Evolutionary conservation across 495 filamentous ascomycete species (phyloP).

Genomic region (Hypoxylon subgilvum): DNA sequence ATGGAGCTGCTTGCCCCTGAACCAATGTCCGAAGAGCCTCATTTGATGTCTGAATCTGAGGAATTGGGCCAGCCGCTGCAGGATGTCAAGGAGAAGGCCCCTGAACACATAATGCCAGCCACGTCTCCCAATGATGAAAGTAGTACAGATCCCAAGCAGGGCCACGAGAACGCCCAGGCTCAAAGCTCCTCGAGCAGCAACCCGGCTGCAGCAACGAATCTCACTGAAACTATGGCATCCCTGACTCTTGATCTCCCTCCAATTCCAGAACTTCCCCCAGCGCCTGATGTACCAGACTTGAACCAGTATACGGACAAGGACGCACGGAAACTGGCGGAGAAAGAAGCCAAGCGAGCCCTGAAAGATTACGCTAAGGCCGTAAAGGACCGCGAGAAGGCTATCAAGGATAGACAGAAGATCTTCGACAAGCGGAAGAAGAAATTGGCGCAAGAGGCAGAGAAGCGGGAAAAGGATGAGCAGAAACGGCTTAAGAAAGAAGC

Average conservation of each 20-base stretch:
- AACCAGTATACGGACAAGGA: constrained; percentile 63
- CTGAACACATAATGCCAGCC: background rate
- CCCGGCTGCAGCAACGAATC: constrained; percentile 14
- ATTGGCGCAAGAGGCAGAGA: constrained; percentile 52
- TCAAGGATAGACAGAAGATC: constrained; percentile 64
- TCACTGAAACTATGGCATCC: constrained; percentile 22
- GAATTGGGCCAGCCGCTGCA: background rate
- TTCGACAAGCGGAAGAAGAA: constrained; percentile 62
- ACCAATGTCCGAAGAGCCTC: constrained; percentile 34
- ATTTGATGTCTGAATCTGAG: background rate
- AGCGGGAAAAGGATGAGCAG: constrained; percentile 45
- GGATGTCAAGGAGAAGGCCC: background rate
- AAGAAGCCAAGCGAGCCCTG: constrained; percentile 60
- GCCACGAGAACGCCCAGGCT: background rate
- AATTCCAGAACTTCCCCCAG: constrained; percentile 50
- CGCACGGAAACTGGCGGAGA: constrained; percentile 67
- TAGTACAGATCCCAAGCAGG: background rate
- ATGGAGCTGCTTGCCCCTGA: constrained; percentile 35
- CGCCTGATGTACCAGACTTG: constrained; percentile 55
- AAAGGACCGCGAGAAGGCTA: constrained; percentile 66
- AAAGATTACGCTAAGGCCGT: constrained; percentile 67
- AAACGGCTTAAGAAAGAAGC: constrained; percentile 48
- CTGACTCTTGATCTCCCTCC: constrained; percentile 46
- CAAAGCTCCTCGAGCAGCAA: constrained; percentile 5
- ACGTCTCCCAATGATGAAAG: background rate